Conservation (phyloP, 495 filamentous ascomycete genomes). For the Entonaema liquescens region DNA sequence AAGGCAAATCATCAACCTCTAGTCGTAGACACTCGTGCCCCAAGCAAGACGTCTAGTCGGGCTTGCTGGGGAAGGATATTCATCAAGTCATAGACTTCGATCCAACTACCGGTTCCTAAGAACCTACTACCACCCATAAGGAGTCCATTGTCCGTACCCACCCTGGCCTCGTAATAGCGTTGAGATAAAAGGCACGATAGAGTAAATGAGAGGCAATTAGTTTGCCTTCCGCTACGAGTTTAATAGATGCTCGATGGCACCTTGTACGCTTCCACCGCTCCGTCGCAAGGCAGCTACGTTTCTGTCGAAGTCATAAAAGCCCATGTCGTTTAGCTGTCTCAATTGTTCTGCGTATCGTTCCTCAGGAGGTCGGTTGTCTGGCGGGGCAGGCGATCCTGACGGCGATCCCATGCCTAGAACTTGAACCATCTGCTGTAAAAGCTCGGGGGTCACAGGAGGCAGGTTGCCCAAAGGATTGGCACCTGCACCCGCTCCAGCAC, state of each 20-base stretch:
- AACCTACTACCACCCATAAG: neutral
- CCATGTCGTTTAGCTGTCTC: conserved; percentile 97
- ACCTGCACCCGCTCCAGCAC: conserved; percentile 10
- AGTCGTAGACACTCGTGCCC: conserved; percentile 4
- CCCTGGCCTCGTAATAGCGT: conserved; percentile 1
- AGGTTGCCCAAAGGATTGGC: conserved; percentile 38
- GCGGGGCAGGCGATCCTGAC: conserved; percentile 60
- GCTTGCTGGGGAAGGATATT: conserved; percentile 11
- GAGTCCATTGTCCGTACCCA: conserved; percentile 7
- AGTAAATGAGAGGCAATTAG: neutral
- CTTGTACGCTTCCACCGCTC: conserved; percentile 93
- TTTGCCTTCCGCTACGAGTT: conserved; percentile 30
- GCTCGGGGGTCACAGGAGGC: conserved; percentile 45
- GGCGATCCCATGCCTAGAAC: conserved; percentile 43
- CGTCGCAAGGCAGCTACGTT: conserved; percentile 90
- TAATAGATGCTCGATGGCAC: conserved; percentile 85
- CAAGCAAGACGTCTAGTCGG: neutral
- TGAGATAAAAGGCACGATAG: neutral
- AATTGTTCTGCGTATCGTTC: conserved; percentile 92
- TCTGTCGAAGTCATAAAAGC: conserved; percentile 94
- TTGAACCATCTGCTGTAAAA: conserved; percentile 58
- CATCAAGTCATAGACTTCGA: conserved; percentile 25
- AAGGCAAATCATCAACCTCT: conserved; percentile 3
- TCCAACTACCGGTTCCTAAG: neutral
- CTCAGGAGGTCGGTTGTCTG: conserved; percentile 89